phyloP scores from a whole-genome alignment of 2,329 filamentous ascomycete species.

The Alternaria triticina region DNA sequence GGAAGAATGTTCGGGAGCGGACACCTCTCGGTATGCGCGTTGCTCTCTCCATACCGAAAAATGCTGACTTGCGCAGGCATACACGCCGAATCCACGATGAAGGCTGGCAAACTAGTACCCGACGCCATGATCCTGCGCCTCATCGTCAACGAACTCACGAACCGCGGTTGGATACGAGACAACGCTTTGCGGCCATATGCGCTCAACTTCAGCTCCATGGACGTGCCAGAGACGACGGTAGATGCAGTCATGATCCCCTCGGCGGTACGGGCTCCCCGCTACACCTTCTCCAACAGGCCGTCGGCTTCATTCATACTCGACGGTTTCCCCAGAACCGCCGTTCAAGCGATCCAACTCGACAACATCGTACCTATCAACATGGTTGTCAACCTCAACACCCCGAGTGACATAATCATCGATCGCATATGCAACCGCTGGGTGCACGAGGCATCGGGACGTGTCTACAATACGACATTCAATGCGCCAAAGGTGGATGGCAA shows the following conservation, averaged over 20 bases:
- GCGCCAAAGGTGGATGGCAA: conserved; percentile 78
- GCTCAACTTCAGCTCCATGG: conserved; percentile 49
- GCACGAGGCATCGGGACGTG: conserved; percentile 85
- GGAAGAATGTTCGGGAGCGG: conserved; percentile 87
- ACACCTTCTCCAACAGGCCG: conserved; percentile 68
- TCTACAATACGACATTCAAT: conserved; percentile 96
- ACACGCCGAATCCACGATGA: conserved; percentile 88
- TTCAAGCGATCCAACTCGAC: conserved; percentile 80
- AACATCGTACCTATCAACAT: conserved; percentile 91
- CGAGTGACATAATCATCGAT: conserved; percentile 82
- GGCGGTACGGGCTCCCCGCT: conserved; percentile 44
- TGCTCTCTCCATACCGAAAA: conserved; percentile 5
- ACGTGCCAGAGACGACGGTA: conserved; percentile 42
- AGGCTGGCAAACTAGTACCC: conserved; percentile 84
- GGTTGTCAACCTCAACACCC: conserved; percentile 85
- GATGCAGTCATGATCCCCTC: conserved; percentile 53
- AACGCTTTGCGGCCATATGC: conserved; percentile 56
- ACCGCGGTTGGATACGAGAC: conserved; percentile 78
- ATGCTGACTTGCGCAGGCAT: conserved; percentile 66
- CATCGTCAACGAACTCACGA: conserved; percentile 86
- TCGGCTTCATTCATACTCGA: conserved; percentile 92
- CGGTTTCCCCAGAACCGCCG: conserved; percentile 88
- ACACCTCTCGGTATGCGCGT: conserved; percentile 75
- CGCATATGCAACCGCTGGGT: conserved; percentile 94
- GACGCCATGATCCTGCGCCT: conserved; percentile 91